phyloP scores from a whole-genome alignment of 139 green algal species.

The Pleodorina starrii region DNA sequence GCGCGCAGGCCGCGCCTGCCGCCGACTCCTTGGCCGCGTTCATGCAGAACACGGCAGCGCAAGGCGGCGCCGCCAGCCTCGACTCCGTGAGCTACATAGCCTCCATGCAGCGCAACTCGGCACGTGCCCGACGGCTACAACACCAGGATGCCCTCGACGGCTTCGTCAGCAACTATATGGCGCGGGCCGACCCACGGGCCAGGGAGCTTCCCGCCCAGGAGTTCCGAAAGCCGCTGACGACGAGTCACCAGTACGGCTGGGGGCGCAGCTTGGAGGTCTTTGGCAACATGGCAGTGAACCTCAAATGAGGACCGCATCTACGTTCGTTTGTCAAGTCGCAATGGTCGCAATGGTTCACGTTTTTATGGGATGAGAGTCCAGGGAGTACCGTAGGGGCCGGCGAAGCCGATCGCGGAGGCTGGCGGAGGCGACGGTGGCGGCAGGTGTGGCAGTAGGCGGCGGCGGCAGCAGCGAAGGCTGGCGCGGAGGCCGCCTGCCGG shows the following conservation, averaged over 20 bases:
- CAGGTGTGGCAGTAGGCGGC: no score
- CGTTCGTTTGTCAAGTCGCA: no score
- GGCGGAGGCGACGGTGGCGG: no score
- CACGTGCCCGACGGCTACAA: not conserved
- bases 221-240: not conserved
- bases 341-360: no score
- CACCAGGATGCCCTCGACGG: constrained; percentile 14
- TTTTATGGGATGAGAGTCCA: no score
- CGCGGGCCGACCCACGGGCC: not conserved
- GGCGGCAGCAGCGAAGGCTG: no score
- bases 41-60: constrained; percentile 44
- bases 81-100: not conserved
- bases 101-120: constrained; percentile 19
- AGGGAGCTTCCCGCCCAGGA: constrained; percentile 13
- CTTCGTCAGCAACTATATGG: constrained; percentile 37
- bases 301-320: not conserved
- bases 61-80: not conserved
- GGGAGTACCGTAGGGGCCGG: no score
- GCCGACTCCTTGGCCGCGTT: constrained; percentile 10
- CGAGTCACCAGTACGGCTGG: constrained; percentile 38
- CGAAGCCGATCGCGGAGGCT: no score
- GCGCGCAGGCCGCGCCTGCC: not conserved
- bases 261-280: constrained; percentile 37
- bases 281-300: not conserved
- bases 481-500: no score